Base-by-base conservation (phyloP, 495 filamentous ascomycete genomes). In the Aspergillus heteromorphus region DNA sequence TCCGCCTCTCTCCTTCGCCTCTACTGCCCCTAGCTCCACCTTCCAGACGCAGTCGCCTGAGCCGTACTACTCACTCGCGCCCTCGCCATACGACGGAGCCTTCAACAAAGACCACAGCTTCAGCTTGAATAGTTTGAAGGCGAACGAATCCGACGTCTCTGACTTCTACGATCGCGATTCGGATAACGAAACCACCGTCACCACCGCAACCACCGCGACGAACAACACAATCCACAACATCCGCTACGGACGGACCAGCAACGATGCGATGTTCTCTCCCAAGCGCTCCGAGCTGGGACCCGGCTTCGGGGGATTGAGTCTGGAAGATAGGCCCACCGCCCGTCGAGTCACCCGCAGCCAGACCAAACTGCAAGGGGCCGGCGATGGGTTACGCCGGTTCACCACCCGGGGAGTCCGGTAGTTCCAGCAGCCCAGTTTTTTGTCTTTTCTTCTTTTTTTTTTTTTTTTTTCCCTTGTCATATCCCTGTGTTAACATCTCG, bases 321-420 rank as follows among this genome's bases (percentile, higher is more conserved):
- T 77, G 16, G 74, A 75, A 11, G 74, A 77, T 55, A 54, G 62
- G 20, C 70, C 71, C 19, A 42, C 71, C 18, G 43, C 64, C 23
- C 66, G 67, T 16, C 72, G 72, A 21, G 61, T 74, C 49, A 77
- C 72, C 17, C 68, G 72, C 13, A 77, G 72, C 50, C 74, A 75
- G 53, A 72, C 70, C 49, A 60, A 63, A 42, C 60, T 57, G 4
- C 54, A 59, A 19, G 23, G 23, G 23, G 7, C 23, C 7, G 40
- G 52, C 8, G 18, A 43, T 34, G 29, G 18, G 19, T 40, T 30
- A 18, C 48, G 18, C 14, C 30, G 20, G 36, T 38, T 38, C 34
- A 4, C 34, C 11, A n/a, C 48, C 17, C 48, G 48, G 8, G 30
- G 30, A 20, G 6, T 38, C 2, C 30, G 18, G 18, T 50, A 40